phyloP scores from a whole-genome alignment of 768 basidiomycete species.

The Phaffia tasmanica region DNA sequence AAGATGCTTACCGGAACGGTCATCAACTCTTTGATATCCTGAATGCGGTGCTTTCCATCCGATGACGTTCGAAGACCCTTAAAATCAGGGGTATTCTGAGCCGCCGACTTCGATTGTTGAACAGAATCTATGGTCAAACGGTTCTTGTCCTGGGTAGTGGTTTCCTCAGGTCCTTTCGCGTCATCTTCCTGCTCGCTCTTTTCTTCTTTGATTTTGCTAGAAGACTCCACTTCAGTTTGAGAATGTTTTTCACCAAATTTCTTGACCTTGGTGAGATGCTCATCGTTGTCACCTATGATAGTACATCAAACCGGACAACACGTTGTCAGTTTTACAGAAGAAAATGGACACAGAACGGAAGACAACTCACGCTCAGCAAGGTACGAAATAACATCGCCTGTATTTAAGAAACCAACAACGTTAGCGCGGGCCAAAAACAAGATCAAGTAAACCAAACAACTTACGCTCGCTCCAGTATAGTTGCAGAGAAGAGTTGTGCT shows the following conservation, averaged over 20 bases:
- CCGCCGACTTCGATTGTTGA: constrained; percentile 65
- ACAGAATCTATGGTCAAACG: constrained; percentile 30
- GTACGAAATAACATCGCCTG: constrained; percentile 80
- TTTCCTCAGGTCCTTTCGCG: constrained; percentile 63
- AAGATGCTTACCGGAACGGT: constrained; percentile 64
- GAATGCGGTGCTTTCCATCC: constrained; percentile 68
- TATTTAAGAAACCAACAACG: constrained; percentile 42
- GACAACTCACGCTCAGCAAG: constrained; percentile 52
- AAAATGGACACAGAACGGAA: background rate
- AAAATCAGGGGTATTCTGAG: constrained; percentile 64
- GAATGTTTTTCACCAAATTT: constrained; percentile 85
- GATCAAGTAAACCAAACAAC: constrained; percentile 5
- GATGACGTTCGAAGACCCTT: constrained; percentile 66
- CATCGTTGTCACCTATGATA: constrained; percentile 67
- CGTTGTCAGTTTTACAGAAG: background rate
- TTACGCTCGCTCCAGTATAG: constrained; percentile 29
- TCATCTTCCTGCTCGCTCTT: constrained; percentile 46
- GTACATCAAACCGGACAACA: background rate
- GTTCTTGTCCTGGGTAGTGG: constrained; percentile 56
- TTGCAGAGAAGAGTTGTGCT: constrained; percentile 70
- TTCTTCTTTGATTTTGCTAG: constrained; percentile 78
- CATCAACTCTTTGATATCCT: constrained; percentile 88
- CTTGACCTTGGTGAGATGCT: constrained; percentile 88
- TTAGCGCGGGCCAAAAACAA: background rate
- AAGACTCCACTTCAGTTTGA: constrained; percentile 79